phyloP scores from a whole-genome alignment of 1,284 basidiomycete genomes.

The Lignosus rhinocerotis region DNA sequence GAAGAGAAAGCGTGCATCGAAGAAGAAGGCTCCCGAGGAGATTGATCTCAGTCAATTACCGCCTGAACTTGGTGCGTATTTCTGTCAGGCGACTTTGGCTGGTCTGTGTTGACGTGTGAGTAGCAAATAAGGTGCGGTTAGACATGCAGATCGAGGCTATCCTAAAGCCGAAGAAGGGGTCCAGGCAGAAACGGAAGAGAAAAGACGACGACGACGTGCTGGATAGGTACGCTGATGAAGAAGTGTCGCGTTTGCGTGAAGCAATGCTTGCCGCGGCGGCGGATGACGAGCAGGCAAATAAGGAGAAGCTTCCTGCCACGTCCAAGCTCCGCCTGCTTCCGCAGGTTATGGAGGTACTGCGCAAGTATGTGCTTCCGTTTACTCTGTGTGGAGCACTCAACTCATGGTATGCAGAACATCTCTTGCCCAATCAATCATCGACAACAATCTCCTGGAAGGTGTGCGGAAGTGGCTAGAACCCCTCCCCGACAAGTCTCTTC shows the following conservation, averaged over 20 bases:
- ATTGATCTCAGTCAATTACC: slow-evolving; percentile 65
- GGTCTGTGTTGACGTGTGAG: neutral
- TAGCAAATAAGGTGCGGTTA: slow-evolving; percentile 63
- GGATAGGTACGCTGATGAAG: slow-evolving; percentile 90
- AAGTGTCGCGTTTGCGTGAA: slow-evolving; percentile 82
- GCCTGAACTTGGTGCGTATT: slow-evolving; percentile 64
- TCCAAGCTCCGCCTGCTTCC: slow-evolving; percentile 85
- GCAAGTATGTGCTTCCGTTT: slow-evolving; percentile 69
- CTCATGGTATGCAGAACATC: slow-evolving; percentile 56
- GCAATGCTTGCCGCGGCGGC: slow-evolving; percentile 88
- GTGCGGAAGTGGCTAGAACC: slow-evolving; percentile 95
- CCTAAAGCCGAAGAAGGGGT: slow-evolving; percentile 75
- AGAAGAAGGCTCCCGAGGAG: slow-evolving; percentile 47
- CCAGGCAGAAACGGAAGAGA: slow-evolving; percentile 67
- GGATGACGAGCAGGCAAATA: slow-evolving; percentile 82
- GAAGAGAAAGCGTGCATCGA: slow-evolving; percentile 41
- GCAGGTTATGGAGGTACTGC: slow-evolving; percentile 89
- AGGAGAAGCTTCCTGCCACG: slow-evolving; percentile 82
- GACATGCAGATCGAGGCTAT: slow-evolving; percentile 83
- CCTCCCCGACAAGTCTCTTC: slow-evolving; percentile 88
- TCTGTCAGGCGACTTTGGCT: neutral
- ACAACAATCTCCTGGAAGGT: slow-evolving; percentile 92
- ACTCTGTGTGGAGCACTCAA: slow-evolving; percentile 1
- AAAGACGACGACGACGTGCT: slow-evolving; percentile 77
- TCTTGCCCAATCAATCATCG: slow-evolving; percentile 90